A percentile compares a stretch with the other conserved stretches of the same genome.
Evolutionary conservation across 2,329 filamentous ascomycete genomes (phyloP).

Genomic region (Fusarium succisae): DNA sequence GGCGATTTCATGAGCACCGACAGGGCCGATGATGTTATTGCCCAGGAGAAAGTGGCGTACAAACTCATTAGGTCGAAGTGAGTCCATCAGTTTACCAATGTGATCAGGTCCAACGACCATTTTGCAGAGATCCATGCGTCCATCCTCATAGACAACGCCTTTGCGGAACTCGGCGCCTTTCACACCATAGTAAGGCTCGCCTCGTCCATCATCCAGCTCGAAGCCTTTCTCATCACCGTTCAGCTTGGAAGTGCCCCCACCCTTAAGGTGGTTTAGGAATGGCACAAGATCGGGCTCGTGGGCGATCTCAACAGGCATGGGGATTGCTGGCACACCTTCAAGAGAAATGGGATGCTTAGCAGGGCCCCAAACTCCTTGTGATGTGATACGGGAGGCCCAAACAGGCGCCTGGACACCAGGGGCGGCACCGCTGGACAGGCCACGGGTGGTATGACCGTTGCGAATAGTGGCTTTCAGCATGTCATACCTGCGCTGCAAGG

Average conservation of each 20-base stretch:
- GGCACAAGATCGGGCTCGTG: constrained; percentile 46
- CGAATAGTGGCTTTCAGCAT: constrained; percentile 45
- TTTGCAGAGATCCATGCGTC: constrained; percentile 64
- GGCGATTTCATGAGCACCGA: constrained; percentile 57
- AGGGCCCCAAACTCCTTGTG: constrained; percentile 49
- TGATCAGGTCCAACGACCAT: constrained; percentile 63
- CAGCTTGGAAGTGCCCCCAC: constrained; percentile 44
- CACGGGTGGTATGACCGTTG: constrained; percentile 43
- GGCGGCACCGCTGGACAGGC: constrained; percentile 45
- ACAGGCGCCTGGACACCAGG: constrained; percentile 47
- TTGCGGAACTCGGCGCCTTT: constrained; percentile 49
- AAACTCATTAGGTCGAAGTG: constrained; percentile 57
- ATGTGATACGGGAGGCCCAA: constrained; percentile 47
- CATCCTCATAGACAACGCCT: constrained; percentile 60
- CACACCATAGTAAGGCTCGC: constrained; percentile 50
- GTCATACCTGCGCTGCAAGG: constrained; percentile 50
- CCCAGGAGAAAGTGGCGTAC: constrained; percentile 62
- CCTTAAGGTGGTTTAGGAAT: constrained; percentile 47
- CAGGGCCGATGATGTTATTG: constrained; percentile 63
- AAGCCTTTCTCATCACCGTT: constrained; percentile 37
- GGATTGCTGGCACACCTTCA: constrained; percentile 44
- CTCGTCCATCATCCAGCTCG: constrained; percentile 48
- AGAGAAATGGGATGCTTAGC: constrained; percentile 45
- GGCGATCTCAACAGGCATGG: constrained; percentile 48
- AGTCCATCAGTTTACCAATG: constrained; percentile 60